Conservation (phyloP, 345 rosid species). For the Stellera chamaejasme region DNA sequence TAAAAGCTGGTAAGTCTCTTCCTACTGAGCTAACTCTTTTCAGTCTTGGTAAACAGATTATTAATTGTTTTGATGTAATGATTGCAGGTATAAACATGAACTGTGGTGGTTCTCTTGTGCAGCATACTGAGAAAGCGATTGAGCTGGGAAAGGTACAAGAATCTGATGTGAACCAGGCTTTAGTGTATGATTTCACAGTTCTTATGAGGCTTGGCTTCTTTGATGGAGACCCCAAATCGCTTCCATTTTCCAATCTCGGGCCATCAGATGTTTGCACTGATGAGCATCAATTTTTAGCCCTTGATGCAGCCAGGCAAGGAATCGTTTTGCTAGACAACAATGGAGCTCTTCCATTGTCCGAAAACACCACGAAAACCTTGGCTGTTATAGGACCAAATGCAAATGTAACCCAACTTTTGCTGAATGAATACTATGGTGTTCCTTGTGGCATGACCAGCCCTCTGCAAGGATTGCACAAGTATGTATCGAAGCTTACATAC, state of each 20-base stretch:
- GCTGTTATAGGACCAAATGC: conserved; percentile 43
- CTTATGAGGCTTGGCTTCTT: conserved; percentile 51
- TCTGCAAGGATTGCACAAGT: conserved; percentile 37
- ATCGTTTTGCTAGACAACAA: conserved; percentile 33
- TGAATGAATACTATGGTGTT: conserved; percentile 38
- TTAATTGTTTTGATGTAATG: no score
- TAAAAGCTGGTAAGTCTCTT: conserved; percentile 28
- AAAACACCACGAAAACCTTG: conserved; percentile 12
- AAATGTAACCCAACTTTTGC: conserved; percentile 33
- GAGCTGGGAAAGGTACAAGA: conserved; percentile 27
- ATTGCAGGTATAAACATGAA: conserved; percentile 41
- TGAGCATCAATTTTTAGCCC: conserved; percentile 30
- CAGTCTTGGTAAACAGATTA: no score
- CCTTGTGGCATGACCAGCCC: conserved; percentile 44
- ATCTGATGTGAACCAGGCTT: conserved; percentile 32
- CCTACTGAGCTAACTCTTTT: background rate
- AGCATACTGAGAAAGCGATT: conserved; percentile 35
- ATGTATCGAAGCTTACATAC: conserved; percentile 11
- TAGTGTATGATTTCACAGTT: conserved; percentile 30
- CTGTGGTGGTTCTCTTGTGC: conserved; percentile 32
- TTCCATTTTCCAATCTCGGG: conserved; percentile 34
- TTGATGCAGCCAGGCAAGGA: conserved; percentile 45
- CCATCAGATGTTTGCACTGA: conserved; percentile 36
- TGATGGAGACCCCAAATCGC: conserved; percentile 35
- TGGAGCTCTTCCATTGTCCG: conserved; percentile 40